phyloP scores from a whole-genome alignment of 352 stramenopile genomes.

The Phytophthora europaea region DNA sequence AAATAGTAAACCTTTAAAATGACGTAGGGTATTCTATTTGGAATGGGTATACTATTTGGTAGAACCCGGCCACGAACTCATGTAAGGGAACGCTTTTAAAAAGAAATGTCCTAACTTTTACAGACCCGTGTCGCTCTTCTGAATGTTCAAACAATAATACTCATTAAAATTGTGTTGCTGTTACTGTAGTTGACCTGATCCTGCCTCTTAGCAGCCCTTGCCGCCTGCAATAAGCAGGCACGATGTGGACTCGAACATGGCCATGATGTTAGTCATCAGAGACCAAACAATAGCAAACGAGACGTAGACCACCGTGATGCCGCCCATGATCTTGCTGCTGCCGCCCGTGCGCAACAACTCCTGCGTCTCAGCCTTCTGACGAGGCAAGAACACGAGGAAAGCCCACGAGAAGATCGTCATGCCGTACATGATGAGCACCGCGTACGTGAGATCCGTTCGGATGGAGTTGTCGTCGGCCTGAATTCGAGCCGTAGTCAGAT shows the following conservation, averaged over 20 bases:
- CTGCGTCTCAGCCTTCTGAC: conserved; percentile 49
- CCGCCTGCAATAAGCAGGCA: conserved; percentile 29
- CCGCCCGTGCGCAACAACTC: conserved; percentile 39
- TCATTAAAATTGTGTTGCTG: neutral
- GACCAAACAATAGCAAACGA: conserved; percentile 42
- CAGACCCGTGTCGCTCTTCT: neutral
- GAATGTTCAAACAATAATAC: neutral
- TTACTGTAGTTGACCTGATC: conserved; percentile 6
- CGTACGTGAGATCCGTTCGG: conserved; percentile 46
- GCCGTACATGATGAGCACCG: conserved; percentile 43
- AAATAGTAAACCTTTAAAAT: no score
- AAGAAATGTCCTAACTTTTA: no score
- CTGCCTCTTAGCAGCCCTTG: conserved; percentile 21
- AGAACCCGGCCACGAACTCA: no score
- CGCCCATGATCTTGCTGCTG: conserved; percentile 41
- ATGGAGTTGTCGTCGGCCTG: conserved; percentile 43
- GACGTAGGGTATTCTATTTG: no score
- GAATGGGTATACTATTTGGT: no score
- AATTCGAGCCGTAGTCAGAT: conserved; percentile 47
- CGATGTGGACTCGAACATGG: conserved; percentile 48
- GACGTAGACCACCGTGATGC: conserved; percentile 41
- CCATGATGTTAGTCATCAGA: conserved; percentile 51
- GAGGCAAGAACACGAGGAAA: conserved; percentile 44
- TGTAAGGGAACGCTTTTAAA: no score
- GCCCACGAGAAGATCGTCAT: conserved; percentile 47